phyloP scores from a whole-genome alignment of 148 eudicot genomes.

The Camellia sinensis region DNA sequence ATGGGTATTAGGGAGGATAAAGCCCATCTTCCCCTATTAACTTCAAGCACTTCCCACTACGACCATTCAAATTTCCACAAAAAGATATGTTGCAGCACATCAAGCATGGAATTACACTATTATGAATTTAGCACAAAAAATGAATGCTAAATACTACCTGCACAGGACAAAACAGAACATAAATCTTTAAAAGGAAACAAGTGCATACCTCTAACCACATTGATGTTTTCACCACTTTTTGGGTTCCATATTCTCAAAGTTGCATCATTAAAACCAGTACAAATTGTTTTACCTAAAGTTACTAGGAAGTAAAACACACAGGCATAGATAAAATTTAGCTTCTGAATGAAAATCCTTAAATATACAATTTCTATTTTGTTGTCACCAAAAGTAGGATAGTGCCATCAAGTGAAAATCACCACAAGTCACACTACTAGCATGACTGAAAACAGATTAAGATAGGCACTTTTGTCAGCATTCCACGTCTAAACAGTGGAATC shows the following conservation, averaged over 20 bases:
- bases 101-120: neutral
- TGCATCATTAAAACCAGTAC: conserved; percentile 91
- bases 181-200: neutral
- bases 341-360: neutral
- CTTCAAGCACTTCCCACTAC: too few species aligned
- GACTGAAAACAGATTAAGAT: conserved; percentile 67
- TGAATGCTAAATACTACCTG: neutral
- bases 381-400: neutral
- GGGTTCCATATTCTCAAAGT: conserved; percentile 92
- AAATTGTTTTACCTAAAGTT: conserved; percentile 63
- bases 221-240: conserved; percentile 58
- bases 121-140: neutral
- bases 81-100: neutral
- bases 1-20: too few species aligned
- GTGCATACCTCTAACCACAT: conserved; percentile 64
- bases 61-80: neutral
- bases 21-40: too few species aligned
- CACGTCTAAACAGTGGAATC: conserved; percentile 87
- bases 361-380: neutral
- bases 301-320: conserved; percentile 17
- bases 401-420: conserved; percentile 97
- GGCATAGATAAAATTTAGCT: conserved; percentile 7
- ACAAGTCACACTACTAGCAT: conserved; percentile 67
- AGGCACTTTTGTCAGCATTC: conserved; percentile 77
- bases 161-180: neutral